Base-by-base conservation (phyloP, 2,329 filamentous ascomycete genomes). In the Ilyonectria destructans region DNA sequence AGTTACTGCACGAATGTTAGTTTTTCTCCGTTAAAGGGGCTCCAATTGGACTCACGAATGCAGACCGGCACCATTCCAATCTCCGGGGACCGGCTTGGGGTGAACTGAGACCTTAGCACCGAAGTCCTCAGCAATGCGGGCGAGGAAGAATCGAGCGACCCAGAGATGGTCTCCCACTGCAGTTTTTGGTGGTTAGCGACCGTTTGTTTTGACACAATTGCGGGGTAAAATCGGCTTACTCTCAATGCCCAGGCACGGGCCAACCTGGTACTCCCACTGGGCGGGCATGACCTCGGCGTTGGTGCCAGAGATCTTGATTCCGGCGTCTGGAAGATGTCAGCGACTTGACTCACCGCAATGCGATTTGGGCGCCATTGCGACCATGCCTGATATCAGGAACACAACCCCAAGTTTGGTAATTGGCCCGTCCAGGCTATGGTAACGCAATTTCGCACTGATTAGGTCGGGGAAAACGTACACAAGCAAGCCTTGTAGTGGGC, bases 241-340 rank as follows among this genome's bases (percentile, higher is more conserved):
- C 81, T 91, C 87, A 77, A 98, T 98, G 72, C 95, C 96, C 62
- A 86, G 83, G 85, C 94, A 97, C 72, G 96, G 96, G 65, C 96
- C 96, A 78, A 98, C 93, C 82, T 98, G 96, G 91, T 94, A 98
- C 84, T 98, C 96, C 96, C 96, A 98, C 85, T 98, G 96, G 69
- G 93, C 95, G 72, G 95, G 93, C 93, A 98, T 97, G 80, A 99
- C 96, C 89, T 99, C 96, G 74, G 96, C 96, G 84, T 99, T 99
- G 86, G 96, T 98, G 80, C 96, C 96, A 29, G 95, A 97, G 84
- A 99, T 98, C 83, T 95, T 91, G 85, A 99, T 89, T 68, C 93
- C 92, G 69, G 96, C 90, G 82, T 94, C 80, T 80, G 6, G 6
- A 12, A 31, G 3, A 10, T 60, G 56, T 72, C 70, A 72, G 71